A percentile compares a stretch with the other conserved stretches of the same genome.
phyloP scores from a whole-genome alignment of 2,329 filamentous ascomycete species.

The Beauveria sp. region DNA sequence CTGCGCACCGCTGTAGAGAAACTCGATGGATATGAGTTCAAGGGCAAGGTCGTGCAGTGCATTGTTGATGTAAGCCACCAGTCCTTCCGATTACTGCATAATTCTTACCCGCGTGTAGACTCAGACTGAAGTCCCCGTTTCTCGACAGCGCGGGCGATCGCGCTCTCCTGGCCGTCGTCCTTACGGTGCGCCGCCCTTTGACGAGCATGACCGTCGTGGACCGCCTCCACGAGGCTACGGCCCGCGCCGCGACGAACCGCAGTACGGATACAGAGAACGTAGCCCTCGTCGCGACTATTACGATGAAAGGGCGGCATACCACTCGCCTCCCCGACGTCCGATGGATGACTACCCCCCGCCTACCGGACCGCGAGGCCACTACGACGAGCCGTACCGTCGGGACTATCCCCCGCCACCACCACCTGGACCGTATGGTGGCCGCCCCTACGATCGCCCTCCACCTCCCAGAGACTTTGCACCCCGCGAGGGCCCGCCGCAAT shows the following conservation, averaged over 20 bases:
- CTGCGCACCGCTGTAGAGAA: constrained; percentile 89
- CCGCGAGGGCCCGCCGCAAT: constrained; percentile 36
- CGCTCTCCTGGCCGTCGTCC: constrained; percentile 64
- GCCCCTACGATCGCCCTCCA: constrained; percentile 48
- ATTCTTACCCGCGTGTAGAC: constrained; percentile 41
- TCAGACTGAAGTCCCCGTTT: constrained; percentile 63
- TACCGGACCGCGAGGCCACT: constrained; percentile 52
- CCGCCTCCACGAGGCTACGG: constrained; percentile 73
- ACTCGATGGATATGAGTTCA: constrained; percentile 88
- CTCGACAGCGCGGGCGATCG: constrained; percentile 66
- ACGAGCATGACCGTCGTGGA: constrained; percentile 79
- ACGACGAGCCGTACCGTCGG: constrained; percentile 70
- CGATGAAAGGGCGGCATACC: constrained; percentile 71
- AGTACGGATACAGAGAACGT: constrained; percentile 78
- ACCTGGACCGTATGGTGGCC: constrained; percentile 51
- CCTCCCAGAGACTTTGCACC: constrained; percentile 42
- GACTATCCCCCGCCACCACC: constrained; percentile 61
- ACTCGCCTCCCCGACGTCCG: constrained; percentile 70
- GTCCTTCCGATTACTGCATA: not conserved
- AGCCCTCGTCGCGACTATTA: constrained; percentile 85
- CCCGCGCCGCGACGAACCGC: constrained; percentile 59
- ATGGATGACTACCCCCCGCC: constrained; percentile 66
- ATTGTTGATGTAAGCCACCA: constrained; percentile 67
- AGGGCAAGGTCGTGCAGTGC: constrained; percentile 79
- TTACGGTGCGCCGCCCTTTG: constrained; percentile 58